phyloP scores from a whole-genome alignment of 2,329 filamentous ascomycete genomes.

The Fusarium chaquense region DNA sequence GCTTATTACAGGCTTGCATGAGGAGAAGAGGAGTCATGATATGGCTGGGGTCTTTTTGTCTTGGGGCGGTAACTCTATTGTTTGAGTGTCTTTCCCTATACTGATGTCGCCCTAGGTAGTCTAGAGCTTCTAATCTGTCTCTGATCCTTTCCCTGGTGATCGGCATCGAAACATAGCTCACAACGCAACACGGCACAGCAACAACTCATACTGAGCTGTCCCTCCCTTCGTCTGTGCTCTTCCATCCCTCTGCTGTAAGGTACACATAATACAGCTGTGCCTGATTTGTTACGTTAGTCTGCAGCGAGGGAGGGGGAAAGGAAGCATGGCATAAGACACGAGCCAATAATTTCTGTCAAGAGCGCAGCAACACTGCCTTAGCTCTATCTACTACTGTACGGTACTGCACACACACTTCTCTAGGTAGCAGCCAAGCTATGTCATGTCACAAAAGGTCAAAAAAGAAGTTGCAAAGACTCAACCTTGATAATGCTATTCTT shows the following conservation, averaged over 20 bases:
- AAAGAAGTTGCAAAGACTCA: conserved; percentile 13
- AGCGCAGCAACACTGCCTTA: conserved; percentile 28
- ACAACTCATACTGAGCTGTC: conserved; percentile 18
- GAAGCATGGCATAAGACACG: conserved; percentile 23
- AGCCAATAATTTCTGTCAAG: conserved; percentile 11
- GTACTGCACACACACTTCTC: conserved; percentile 26
- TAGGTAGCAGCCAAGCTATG: neutral
- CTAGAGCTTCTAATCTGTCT: neutral
- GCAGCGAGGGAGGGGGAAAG: conserved; percentile 18
- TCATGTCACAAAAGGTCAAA: neutral
- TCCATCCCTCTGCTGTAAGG: conserved; percentile 32
- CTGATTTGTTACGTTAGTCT: conserved; percentile 26
- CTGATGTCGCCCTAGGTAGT: neutral
- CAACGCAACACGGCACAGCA: neutral
- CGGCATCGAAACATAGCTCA: conserved; percentile 11
- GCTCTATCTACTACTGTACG: conserved; percentile 32
- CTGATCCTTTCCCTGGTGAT: conserved; percentile 1
- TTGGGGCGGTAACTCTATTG: conserved; percentile 22
- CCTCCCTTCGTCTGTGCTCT: conserved; percentile 31
- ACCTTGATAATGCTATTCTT: conserved; percentile 11
- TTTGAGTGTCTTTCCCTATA: neutral
- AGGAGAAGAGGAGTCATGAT: conserved; percentile 34
- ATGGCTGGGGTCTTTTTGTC: conserved; percentile 16
- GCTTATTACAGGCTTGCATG: conserved; percentile 20
- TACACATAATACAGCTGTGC: conserved; percentile 32